These are phyloP conservation scores for Lodderomyces orthopsilosis DNA, from an alignment of 1,139 yeast genomes.

Conservation along the genomic window DNA sequence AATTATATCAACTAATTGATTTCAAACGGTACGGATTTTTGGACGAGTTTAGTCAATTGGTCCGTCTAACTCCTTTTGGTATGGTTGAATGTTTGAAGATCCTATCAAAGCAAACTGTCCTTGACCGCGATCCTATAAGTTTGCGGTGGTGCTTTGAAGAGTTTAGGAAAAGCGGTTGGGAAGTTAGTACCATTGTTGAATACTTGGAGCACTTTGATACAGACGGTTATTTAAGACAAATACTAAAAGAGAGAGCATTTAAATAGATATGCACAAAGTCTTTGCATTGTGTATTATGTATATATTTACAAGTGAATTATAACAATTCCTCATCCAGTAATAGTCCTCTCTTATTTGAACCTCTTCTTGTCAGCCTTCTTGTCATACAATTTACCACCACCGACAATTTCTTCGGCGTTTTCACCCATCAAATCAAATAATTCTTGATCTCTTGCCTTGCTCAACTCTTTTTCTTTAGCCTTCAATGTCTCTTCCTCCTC, in stretches of 20 bases:
- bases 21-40: slow-evolving; percentile 16
- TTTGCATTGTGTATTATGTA: neutral
- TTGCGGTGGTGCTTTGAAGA: slow-evolving; percentile 35
- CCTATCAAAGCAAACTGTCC: slow-evolving; percentile 23
- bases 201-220: slow-evolving; percentile 9
- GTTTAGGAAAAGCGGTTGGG: slow-evolving; percentile 29
- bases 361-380: slow-evolving; percentile 42
- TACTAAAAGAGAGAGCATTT: slow-evolving; percentile 9
- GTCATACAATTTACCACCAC: slow-evolving; percentile 60
- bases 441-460: slow-evolving; percentile 44
- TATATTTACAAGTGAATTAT: neutral
- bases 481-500: slow-evolving; percentile 17
- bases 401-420: slow-evolving; percentile 58
- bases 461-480: slow-evolving; percentile 15
- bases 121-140: slow-evolving; percentile 22
- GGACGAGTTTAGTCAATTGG: slow-evolving; percentile 11
- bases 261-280: neutral
- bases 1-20: slow-evolving; percentile 6
- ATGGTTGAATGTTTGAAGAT: slow-evolving; percentile 15
- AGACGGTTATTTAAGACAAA: slow-evolving; percentile 10
- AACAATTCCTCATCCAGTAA: neutral
- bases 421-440: slow-evolving; percentile 58
- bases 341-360: slow-evolving; percentile 18
- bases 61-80: slow-evolving; percentile 7
- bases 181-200: slow-evolving; percentile 20